Evolutionary conservation across 306 rosid species (phyloP), one percentile per base, ranked within the genome.

Genomic region (Cercis canadensis): DNA sequence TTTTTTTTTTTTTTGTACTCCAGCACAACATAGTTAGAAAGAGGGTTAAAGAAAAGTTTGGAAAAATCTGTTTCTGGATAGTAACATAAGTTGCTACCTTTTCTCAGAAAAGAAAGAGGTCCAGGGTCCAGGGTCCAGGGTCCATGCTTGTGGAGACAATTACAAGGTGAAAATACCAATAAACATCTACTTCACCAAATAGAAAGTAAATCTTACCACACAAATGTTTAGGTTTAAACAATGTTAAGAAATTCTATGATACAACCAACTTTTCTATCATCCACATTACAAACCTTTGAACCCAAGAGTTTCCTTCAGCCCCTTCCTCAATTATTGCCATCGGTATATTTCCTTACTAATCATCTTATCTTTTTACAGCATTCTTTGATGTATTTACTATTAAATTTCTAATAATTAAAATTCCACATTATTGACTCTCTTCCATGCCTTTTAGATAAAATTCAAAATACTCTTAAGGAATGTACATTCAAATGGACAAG

Each of bases 21-120:
- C 3, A 24, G 29, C 29, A 24, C 1, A 46, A 12, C 16, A 13
- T 4, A 14, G 12, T 10, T 11, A 3, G 15, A n/a, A 12, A 46
- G 5, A 13, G 12, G 12, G 15, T 1, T 62, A 31, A 52, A 34
- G 62, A 51, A 18, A 9, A 17, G 16, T 14, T 46, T 45, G 24
- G 21, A 65, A 57, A n/a, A 34, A 2, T 17, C 18, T 37, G 44
- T 24, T 75, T 58, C 19, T 18, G 9, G n/a, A 11, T 5, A 21
- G 17, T 13, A 60, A 41, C 12, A 39, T 47, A 58, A 36, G 50
- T 44, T 44, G 13, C 31, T 36, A 14, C 8, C 6, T 40, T 24
- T 24, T 65, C 43, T 75, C 17, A 51, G 16, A 24, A 53, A 40
- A 53, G 32, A 12, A 56, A 67, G 59, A 33, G 14, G 52, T 8